These are phyloP conservation scores for Pythium plurisporium DNA, from an alignment of 352 stramenopile genomes.

Conservation along the genomic window DNA sequence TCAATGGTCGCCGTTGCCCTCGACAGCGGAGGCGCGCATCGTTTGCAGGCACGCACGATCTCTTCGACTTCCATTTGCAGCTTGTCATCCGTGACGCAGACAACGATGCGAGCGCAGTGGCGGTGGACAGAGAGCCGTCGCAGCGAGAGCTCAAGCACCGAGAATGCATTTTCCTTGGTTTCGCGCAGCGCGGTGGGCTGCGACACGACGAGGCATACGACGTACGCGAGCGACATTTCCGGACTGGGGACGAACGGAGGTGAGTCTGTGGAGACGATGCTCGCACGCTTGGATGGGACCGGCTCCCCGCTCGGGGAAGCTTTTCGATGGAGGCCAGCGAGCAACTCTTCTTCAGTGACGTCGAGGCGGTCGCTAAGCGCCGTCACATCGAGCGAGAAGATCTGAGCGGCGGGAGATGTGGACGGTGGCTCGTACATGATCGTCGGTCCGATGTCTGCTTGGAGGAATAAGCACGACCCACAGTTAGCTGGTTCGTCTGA, in stretches of 20 bases:
- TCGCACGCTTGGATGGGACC: background rate
- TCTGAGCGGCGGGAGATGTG: background rate
- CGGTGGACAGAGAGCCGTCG: slow-evolving; percentile 4
- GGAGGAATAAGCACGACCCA: too few relatives aligned
- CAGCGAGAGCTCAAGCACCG: slow-evolving; percentile 10
- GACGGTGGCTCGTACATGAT: background rate
- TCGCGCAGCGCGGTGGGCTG: background rate
- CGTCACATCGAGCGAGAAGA: slow-evolving; percentile 21
- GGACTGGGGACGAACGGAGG: background rate
- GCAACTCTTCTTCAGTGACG: slow-evolving; percentile 12
- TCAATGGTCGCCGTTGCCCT: background rate
- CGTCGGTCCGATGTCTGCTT: too few relatives aligned
- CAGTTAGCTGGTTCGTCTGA: too few relatives aligned
- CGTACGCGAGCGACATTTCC: background rate
- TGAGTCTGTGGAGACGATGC: background rate
- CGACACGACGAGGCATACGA: slow-evolving; percentile 15
- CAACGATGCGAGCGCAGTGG: slow-evolving; percentile 12
- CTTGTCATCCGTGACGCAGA: slow-evolving; percentile 5
- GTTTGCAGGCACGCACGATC: slow-evolving; percentile 12
- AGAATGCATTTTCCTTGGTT: background rate
- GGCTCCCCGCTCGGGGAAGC: background rate
- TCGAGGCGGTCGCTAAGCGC: slow-evolving; percentile 21
- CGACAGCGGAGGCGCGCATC: background rate
- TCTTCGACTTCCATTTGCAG: slow-evolving; percentile 4
- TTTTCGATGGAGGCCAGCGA: slow-evolving; percentile 2